Conservation (phyloP, 2,329 filamentous ascomycete genomes). For the Fusarium oligoseptatum region DNA sequence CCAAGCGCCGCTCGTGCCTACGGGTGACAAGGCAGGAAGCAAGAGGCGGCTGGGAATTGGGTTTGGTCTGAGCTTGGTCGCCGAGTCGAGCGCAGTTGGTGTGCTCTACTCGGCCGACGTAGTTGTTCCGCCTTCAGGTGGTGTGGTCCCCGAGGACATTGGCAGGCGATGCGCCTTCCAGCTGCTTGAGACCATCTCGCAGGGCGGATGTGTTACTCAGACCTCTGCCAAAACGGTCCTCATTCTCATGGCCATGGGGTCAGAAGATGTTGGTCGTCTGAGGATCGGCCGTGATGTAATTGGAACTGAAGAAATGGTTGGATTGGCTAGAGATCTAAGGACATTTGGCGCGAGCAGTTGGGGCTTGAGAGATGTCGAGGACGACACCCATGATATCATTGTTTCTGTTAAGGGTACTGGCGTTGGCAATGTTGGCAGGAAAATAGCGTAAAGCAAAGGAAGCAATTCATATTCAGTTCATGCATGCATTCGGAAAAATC, state of each 20-base stretch:
- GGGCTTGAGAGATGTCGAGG: constrained; percentile 83
- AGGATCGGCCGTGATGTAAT: constrained; percentile 85
- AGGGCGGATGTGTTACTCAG: constrained; percentile 84
- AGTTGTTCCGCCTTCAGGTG: constrained; percentile 79
- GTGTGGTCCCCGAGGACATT: constrained; percentile 89
- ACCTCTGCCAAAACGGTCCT: constrained; percentile 81
- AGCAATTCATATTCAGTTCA: constrained; percentile 38
- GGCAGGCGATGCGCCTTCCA: constrained; percentile 91
- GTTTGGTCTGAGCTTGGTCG: constrained; percentile 91
- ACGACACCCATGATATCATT: constrained; percentile 79
- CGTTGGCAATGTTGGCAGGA: constrained; percentile 94
- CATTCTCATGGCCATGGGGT: constrained; percentile 97
- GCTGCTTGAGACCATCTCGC: constrained; percentile 83
- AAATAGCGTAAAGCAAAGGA: constrained; percentile 71
- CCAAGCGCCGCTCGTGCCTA: constrained; percentile 68
- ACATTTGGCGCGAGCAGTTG: constrained; percentile 92
- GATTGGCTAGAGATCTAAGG: constrained; percentile 85
- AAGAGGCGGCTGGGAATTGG: constrained; percentile 84
- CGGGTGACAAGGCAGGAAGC: constrained; percentile 66
- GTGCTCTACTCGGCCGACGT: constrained; percentile 91
- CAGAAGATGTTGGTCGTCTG: constrained; percentile 92
- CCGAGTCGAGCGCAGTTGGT: constrained; percentile 86
- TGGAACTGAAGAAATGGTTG: constrained; percentile 83
- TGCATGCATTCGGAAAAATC: background rate
- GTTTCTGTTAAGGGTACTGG: constrained; percentile 93